Evolutionary conservation across 345 rosid genomes (phyloP).

Genomic region (Heritiera littoralis): DNA sequence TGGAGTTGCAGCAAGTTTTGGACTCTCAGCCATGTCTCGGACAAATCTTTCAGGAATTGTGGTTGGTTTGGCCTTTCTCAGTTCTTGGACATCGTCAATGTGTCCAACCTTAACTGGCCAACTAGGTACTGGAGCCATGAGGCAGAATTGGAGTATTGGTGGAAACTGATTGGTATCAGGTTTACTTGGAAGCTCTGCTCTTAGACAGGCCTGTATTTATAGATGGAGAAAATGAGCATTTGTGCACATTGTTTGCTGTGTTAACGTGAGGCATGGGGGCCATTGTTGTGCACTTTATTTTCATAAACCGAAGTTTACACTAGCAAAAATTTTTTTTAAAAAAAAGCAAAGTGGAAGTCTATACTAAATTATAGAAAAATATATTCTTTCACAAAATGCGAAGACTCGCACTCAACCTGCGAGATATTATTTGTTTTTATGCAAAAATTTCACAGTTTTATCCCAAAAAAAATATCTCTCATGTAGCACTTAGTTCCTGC

Average conservation of each 20-base stretch:
- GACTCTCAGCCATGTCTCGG: constrained; percentile 62
- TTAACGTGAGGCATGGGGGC: constrained; percentile 3
- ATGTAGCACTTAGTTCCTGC: no score
- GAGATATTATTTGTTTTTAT: no score
- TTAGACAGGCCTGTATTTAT: constrained; percentile 15
- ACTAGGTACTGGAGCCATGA: constrained; percentile 68
- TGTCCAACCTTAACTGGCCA: constrained; percentile 67
- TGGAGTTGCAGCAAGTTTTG: constrained; percentile 28
- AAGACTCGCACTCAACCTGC: no score
- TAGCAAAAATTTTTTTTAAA: neutral
- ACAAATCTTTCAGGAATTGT: constrained; percentile 76
- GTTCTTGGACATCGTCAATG: constrained; percentile 91
- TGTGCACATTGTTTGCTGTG: neutral
- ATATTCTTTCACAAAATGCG: no score
- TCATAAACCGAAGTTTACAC: neutral
- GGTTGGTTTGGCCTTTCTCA: constrained; percentile 59
- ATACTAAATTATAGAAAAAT: no score
- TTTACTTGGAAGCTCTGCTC: constrained; percentile 14
- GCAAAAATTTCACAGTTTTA: no score
- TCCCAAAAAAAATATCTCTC: no score
- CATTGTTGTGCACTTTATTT: neutral
- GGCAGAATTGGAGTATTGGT: neutral
- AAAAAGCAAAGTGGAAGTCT: neutral
- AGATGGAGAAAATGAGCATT: constrained; percentile 1
- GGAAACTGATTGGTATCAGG: constrained; percentile 1